Base-by-base conservation (phyloP, 1,139 yeast species). In the Candida frijolesensis region DNA sequence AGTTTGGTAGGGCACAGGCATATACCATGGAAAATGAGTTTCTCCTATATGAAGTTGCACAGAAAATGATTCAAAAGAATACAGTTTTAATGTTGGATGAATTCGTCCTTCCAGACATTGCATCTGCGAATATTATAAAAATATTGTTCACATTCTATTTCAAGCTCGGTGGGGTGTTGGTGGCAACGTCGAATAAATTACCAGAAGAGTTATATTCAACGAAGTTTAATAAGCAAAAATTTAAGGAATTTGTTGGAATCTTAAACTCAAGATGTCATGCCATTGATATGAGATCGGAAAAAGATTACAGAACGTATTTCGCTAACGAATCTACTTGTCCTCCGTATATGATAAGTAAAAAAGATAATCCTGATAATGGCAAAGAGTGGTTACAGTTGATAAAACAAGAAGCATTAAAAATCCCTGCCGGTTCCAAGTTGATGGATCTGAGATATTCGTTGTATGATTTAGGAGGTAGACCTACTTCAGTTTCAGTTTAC, bases 41-140 rank as follows among this genome's bases (percentile, higher is more conserved):
- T 55, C 75, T 85, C 27, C 63, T 86, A 38, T 82, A 84, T 59
- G 89, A 85, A 61, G 73, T 87, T 33, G 91, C 92, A 1, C 83
- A 83, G 51, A 83, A 78, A 49, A 75, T 87, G 85, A 79, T 85
- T 32, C 68, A 71, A 30, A 76, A 74, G 55, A 83, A 78, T 58
- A 84, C 90, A 1, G 73, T 87, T 9, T 66, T 86, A 50, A 74
- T 86, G 67, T 67, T 86, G 42, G 92, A 86, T 62, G 92, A 86
- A 62, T 86, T 86, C 65, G 84, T 85, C 85, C 64, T 86, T 33
- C 91, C 92, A 0, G 92, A 86, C 61, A 77, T 76, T 42, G 89
- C 91, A 0, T 78, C 87, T 32, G 90, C 90, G 1, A 85, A 85
- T 57, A 84, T 86, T 43, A 70, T 86, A 50, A 83, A 83, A 61